A percentile compares a stretch with the other conserved stretches of the same genome.
Evolutionary conservation across 176 grass and related monocot genomes (phyloP).

Genomic region (Aegilops umbellulata): DNA sequence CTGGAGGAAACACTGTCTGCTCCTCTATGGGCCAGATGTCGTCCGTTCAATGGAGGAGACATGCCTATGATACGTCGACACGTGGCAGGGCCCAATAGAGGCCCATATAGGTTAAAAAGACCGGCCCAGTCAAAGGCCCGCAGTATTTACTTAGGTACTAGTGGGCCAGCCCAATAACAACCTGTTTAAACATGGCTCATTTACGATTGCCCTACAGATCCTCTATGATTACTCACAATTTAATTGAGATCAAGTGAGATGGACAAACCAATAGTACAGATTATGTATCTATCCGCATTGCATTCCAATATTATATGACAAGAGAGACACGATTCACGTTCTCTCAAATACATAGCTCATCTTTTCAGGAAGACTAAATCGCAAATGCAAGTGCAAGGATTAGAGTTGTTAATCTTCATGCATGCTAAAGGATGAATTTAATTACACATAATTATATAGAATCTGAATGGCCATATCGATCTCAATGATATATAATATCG

Average conservation of each 20-base stretch:
- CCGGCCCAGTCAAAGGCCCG: too few relatives aligned
- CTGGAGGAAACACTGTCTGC: too few relatives aligned
- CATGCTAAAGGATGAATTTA: background rate
- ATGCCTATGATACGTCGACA: too few relatives aligned
- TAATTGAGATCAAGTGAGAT: background rate
- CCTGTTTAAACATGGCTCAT: too few relatives aligned
- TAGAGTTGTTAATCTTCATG: background rate
- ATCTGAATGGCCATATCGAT: constrained; percentile 5
- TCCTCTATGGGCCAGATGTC: too few relatives aligned
- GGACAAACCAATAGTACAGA: background rate
- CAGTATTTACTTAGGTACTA: too few relatives aligned
- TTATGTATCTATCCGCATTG: background rate
- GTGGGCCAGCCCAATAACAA: too few relatives aligned
- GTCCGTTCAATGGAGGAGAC: too few relatives aligned
- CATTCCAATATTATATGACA: background rate
- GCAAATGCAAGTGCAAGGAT: constrained; percentile 4
- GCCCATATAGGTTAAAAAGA: too few relatives aligned
- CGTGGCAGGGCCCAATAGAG: too few relatives aligned
- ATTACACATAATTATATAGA: constrained; percentile 21
- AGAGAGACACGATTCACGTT: background rate
- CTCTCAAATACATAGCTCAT: background rate
- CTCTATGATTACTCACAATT: background rate
- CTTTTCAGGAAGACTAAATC: background rate
- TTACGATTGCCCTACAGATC: constrained; percentile 9
- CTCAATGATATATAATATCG: constrained; percentile 3